phyloP scores from a whole-genome alignment of 345 rosid genomes.

The Corchorus olitorius region DNA sequence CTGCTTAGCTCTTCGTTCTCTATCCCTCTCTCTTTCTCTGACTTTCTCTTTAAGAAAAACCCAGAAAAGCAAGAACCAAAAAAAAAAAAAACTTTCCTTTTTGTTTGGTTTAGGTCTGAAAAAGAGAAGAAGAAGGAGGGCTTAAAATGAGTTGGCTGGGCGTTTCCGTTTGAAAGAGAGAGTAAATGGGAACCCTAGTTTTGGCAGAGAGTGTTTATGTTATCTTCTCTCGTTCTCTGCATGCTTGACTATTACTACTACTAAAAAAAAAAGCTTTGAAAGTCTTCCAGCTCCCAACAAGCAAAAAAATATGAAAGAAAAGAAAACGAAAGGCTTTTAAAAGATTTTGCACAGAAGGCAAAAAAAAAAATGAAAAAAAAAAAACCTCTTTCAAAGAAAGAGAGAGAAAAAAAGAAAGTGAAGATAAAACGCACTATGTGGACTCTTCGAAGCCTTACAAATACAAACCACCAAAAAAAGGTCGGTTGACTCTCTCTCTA shows the following conservation, averaged over 20 bases:
- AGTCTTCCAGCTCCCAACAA: constrained; percentile 15
- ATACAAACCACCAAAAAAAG: constrained; percentile 48
- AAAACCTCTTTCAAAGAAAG: not conserved
- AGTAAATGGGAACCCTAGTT: constrained; percentile 38
- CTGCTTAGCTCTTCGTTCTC: constrained; percentile 75
- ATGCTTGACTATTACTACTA: constrained; percentile 31
- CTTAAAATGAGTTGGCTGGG: not conserved
- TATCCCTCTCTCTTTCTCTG: constrained; percentile 60
- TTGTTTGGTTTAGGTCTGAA: constrained; percentile 11
- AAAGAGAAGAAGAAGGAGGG: constrained; percentile 27
- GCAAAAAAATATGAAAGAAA: not conserved
- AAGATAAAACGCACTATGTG: constrained; percentile 58
- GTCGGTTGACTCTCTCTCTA: constrained; percentile 64
- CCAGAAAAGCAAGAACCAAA: not conserved
- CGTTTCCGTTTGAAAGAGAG: not conserved
- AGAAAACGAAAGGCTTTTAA: constrained; percentile 21
- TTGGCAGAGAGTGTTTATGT: constrained; percentile 17
- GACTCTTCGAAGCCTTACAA: constrained; percentile 82
- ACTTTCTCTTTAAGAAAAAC: constrained; percentile 2
- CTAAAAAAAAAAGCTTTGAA: not conserved
- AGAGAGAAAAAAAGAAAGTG: not conserved
- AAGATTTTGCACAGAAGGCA: not conserved
- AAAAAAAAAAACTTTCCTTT: not conserved
- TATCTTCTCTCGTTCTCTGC: constrained; percentile 31
- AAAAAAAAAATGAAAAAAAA: not conserved